Conservation (phyloP, 495 filamentous ascomycete species). For the Xeromyces bisporus region DNA sequence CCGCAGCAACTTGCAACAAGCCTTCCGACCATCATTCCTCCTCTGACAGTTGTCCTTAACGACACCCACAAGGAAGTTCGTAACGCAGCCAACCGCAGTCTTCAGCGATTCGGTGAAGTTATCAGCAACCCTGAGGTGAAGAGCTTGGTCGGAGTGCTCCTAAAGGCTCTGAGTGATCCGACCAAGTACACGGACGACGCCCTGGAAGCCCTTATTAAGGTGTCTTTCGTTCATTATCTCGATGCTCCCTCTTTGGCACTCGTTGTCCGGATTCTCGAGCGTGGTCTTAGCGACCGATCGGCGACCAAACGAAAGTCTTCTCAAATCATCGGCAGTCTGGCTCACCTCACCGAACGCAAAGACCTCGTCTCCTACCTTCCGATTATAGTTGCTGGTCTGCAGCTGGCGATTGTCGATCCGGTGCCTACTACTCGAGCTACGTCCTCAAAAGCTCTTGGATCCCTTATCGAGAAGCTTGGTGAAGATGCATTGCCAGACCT, state of each 20-base stretch:
- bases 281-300: constrained; percentile 76
- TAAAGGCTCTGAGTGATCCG: constrained; percentile 93
- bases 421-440: constrained; percentile 95
- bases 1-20: constrained; percentile 85
- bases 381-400: constrained; percentile 79
- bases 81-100: constrained; percentile 75
- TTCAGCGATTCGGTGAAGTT: constrained; percentile 95
- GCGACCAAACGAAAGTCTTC: constrained; percentile 88
- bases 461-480: constrained; percentile 88
- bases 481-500: constrained; percentile 94
- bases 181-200: constrained; percentile 96
- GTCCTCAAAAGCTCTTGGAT: constrained; percentile 88
- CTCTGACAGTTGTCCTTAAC: constrained; percentile 80
- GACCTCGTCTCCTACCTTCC: constrained; percentile 84
- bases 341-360: constrained; percentile 90
- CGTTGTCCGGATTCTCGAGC: constrained; percentile 86
- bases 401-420: constrained; percentile 79
- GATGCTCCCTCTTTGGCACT: constrained; percentile 90
- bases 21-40: constrained; percentile 89
- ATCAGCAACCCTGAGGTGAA: constrained; percentile 97
- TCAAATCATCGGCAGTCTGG: constrained; percentile 92
- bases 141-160: constrained; percentile 67
- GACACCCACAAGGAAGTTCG: constrained; percentile 97
- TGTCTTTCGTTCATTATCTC: constrained; percentile 88
- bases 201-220: constrained; percentile 83